Conservation (phyloP, 2,329 filamentous ascomycete species). For the Fusarium sp. region DNA sequence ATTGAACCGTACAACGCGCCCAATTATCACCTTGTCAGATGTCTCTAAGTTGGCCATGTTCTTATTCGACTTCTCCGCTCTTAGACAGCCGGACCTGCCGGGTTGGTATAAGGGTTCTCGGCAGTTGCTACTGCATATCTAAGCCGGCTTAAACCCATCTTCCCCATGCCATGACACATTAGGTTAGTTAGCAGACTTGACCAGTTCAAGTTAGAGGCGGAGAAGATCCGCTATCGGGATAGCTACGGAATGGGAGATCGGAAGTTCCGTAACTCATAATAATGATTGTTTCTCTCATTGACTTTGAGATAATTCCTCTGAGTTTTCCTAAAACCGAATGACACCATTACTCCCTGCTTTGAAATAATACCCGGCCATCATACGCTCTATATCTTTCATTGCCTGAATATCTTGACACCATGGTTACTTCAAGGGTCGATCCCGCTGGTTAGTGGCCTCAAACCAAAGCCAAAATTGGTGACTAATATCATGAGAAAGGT, state of each 20-base stretch:
- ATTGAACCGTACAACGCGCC: fast-evolving
- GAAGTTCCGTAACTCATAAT: not conserved
- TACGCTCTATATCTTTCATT: fast-evolving
- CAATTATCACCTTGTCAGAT: too few relatives aligned
- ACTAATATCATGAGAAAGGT: not conserved
- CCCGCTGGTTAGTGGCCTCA: not conserved
- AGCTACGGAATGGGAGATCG: not conserved
- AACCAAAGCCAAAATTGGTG: not conserved
- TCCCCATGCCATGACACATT: fast-evolving
- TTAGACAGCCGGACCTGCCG: not conserved
- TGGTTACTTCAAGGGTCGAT: not conserved
- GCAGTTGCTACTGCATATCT: not conserved
- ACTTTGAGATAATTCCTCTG: not conserved
- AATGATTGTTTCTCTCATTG: not conserved
- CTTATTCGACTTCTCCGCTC: not conserved
- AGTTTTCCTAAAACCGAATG: not conserved
- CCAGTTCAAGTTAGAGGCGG: not conserved
- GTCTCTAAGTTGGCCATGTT: fast-evolving
- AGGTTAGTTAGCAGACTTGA: not conserved
- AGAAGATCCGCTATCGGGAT: not conserved
- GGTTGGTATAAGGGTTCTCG: not conserved
- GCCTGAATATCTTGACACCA: not conserved
- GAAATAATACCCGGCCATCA: fast-evolving
- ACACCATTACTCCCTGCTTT: not conserved
- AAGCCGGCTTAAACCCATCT: not conserved